phyloP scores from a whole-genome alignment of 768 basidiomycete genomes.

The Dendrothele bispora region DNA sequence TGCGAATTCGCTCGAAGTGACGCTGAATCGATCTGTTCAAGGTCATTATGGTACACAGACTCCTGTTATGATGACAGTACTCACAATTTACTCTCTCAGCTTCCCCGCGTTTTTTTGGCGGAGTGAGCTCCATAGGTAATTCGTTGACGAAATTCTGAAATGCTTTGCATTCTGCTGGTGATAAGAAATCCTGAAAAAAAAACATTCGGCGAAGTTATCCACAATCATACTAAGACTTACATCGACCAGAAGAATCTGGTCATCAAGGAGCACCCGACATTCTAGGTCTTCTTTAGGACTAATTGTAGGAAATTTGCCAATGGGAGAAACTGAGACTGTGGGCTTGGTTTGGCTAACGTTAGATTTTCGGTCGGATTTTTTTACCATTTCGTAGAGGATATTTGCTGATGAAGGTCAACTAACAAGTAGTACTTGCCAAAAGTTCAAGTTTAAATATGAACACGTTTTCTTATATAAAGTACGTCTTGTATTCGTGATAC shows the following conservation, averaged over 20 bases:
- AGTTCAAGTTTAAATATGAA: no score
- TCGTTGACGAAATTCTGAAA: constrained; percentile 60
- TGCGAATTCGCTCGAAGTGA: constrained; percentile 61
- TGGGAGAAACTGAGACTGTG: no score
- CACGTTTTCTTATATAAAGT: no score
- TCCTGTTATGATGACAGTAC: constrained; percentile 15
- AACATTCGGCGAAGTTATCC: neutral
- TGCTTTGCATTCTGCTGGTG: constrained; percentile 59
- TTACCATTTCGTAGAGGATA: no score
- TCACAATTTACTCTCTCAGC: constrained; percentile 69
- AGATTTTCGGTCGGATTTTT: no score
- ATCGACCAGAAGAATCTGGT: constrained; percentile 64
- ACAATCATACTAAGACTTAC: constrained; percentile 33
- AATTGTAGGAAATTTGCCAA: constrained; percentile 52
- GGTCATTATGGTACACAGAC: neutral
- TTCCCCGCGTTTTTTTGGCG: constrained; percentile 71
- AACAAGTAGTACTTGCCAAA: no score
- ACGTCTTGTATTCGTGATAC: no score
- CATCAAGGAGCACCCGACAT: constrained; percentile 51
- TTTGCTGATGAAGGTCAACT: no score
- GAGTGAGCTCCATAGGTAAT: constrained; percentile 63
- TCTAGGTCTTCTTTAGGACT: constrained; percentile 44
- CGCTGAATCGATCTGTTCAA: constrained; percentile 62
- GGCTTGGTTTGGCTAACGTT: no score
- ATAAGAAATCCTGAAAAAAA: constrained; percentile 48